Evolutionary conservation across 495 filamentous ascomycete species (phyloP).

Genomic region (Cryomyces antarcticus): DNA sequence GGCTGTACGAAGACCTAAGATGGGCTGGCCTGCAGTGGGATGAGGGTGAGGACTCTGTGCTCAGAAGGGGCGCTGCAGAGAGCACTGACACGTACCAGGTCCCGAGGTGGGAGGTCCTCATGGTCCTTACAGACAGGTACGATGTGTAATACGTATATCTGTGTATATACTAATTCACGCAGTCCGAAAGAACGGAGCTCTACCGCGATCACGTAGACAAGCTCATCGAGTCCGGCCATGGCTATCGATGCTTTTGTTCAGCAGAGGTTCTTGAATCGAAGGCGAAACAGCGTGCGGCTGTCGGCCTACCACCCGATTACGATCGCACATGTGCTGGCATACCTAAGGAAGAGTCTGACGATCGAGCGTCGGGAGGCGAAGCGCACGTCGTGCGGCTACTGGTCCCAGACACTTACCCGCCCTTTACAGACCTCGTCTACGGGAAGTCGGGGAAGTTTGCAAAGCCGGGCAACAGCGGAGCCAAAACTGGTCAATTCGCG

Average conservation of each 20-base stretch:
- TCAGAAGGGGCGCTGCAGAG: not conserved
- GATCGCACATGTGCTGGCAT: constrained; percentile 57
- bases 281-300: constrained; percentile 34
- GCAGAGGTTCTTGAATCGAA: constrained; percentile 44
- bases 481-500: constrained; percentile 25
- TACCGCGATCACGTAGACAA: constrained; percentile 52
- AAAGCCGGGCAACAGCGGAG: constrained; percentile 19
- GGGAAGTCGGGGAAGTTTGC: constrained; percentile 30
- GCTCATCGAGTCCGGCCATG: constrained; percentile 49
- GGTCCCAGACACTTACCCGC: constrained; percentile 33
- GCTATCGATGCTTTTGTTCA: constrained; percentile 87
- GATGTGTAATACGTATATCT: constrained; percentile 1
- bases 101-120: constrained; percentile 59
- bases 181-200: constrained; percentile 65
- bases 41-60: constrained; percentile 38
- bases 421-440: constrained; percentile 60
- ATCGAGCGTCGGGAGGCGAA: constrained; percentile 44
- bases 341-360: constrained; percentile 42
- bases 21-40: constrained; percentile 91
- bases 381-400: constrained; percentile 60
- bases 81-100: constrained; percentile 25
- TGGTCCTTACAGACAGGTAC: constrained; percentile 74
- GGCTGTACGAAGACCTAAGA: constrained; percentile 53
- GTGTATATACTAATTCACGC: constrained; percentile 9
- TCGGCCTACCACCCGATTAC: constrained; percentile 47